These are phyloP conservation scores for Aspergillus pseudoterreus DNA, from an alignment of 2,329 filamentous ascomycete species.

Conservation along the genomic window DNA sequence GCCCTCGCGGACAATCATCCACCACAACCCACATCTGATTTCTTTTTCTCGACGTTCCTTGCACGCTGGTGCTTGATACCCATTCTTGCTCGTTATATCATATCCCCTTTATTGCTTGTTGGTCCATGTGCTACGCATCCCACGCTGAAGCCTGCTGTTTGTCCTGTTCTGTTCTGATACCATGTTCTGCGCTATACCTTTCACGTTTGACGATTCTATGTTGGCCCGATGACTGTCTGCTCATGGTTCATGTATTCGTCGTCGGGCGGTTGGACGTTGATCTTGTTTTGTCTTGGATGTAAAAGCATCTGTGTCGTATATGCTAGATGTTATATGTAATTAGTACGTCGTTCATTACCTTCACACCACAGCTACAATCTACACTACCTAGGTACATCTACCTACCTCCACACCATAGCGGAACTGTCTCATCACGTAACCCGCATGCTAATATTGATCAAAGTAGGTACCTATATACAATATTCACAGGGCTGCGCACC, in stretches of 20 bases:
- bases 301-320: background rate
- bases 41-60: conserved; percentile 8
- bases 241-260: conserved; percentile 2
- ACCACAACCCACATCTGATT: too few relatives aligned
- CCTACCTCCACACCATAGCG: too few relatives aligned
- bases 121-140: background rate
- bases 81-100: conserved; percentile 1
- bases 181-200: conserved; percentile 11
- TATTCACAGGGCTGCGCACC: too few relatives aligned
- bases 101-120: conserved; percentile 5
- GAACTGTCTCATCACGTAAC: too few relatives aligned
- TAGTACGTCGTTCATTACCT: too few relatives aligned
- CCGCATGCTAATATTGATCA: too few relatives aligned
- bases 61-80: conserved; percentile 6
- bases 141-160: background rate
- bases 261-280: conserved; percentile 1
- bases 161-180: conserved; percentile 13
- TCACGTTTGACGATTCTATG: conserved; percentile 13
- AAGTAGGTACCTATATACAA: too few relatives aligned
- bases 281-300: background rate
- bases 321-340: background rate
- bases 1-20: too few relatives aligned
- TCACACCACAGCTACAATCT: too few relatives aligned
- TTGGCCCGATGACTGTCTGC: conserved; percentile 5
- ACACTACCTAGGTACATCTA: too few relatives aligned